phyloP scores from a whole-genome alignment of 306 rosid genomes.

The Nissolia schottii region DNA sequence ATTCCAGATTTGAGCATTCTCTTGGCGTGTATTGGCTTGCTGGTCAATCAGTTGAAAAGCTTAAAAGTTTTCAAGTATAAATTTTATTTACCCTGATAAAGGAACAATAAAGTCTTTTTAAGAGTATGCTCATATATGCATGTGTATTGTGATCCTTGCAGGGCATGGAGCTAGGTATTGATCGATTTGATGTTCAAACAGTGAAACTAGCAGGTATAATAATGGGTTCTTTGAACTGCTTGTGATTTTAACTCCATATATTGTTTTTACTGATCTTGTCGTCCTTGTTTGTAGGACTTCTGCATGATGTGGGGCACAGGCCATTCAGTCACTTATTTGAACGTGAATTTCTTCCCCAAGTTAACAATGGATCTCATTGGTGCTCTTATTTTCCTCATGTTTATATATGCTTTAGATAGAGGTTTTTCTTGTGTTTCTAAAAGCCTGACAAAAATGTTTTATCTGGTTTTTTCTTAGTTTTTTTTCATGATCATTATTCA shows the following conservation, averaged over 20 bases:
- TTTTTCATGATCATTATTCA: background rate
- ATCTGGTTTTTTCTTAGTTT: background rate
- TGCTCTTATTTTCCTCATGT: slow-evolving; percentile 14
- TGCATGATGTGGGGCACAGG: slow-evolving; percentile 97
- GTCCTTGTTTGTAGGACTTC: slow-evolving; percentile 56
- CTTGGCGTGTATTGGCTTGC: too few relatives aligned
- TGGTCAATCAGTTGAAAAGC: too few relatives aligned
- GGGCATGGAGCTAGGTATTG: slow-evolving; percentile 86
- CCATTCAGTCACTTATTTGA: slow-evolving; percentile 97
- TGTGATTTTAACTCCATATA: slow-evolving; percentile 1
- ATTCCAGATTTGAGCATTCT: too few relatives aligned
- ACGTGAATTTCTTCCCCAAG: slow-evolving; percentile 78
- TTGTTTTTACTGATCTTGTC: background rate
- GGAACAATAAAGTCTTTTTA: background rate
- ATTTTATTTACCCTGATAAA: background rate
- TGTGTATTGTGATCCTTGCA: slow-evolving; percentile 34
- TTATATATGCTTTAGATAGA: background rate
- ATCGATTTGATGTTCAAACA: slow-evolving; percentile 73
- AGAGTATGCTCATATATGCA: background rate
- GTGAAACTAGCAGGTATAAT: slow-evolving; percentile 89
- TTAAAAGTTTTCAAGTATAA: too few relatives aligned
- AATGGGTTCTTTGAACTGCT: background rate
- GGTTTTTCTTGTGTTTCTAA: background rate
- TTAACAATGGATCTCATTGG: slow-evolving; percentile 59
- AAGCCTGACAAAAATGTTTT: background rate